A percentile compares a stretch with the other conserved stretches of the same genome.
phyloP scores from a whole-genome alignment of 306 rosid genomes.

The Lotus japonicus region DNA sequence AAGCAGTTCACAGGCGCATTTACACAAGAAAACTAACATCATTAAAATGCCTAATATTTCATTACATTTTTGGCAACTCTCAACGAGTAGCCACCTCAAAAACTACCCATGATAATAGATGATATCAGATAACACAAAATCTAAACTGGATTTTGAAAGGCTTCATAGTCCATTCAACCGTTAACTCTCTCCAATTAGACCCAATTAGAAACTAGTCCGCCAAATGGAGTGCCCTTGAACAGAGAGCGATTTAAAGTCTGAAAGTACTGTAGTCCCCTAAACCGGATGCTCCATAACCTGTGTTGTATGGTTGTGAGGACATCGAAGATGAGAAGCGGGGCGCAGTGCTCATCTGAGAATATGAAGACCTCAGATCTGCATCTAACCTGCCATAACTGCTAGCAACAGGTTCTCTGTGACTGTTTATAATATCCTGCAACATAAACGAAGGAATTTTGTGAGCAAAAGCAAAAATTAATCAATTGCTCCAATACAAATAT shows the following conservation, averaged over 20 bases:
- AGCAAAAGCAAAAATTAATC: constrained; percentile 15
- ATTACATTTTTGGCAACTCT: constrained; percentile 32
- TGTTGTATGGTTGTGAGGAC: constrained; percentile 52
- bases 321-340: constrained; percentile 55
- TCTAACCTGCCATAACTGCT: constrained; percentile 60
- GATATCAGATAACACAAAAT: constrained; percentile 1
- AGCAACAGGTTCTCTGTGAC: constrained; percentile 47
- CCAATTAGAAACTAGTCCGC: constrained; percentile 22
- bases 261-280: constrained; percentile 67
- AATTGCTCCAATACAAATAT: background rate
- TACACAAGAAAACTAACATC: background rate
- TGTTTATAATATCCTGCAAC: constrained; percentile 68
- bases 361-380: constrained; percentile 55
- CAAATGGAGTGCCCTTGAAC: constrained; percentile 24
- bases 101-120: constrained; percentile 18
- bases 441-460: background rate
- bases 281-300: constrained; percentile 65
- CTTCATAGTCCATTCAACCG: constrained; percentile 22
- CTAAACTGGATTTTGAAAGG: constrained; percentile 6
- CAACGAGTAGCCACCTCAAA: constrained; percentile 28
- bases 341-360: constrained; percentile 55
- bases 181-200: constrained; percentile 27
- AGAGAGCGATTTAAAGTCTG: constrained; percentile 48
- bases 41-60: constrained; percentile 27
- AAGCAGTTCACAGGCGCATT: constrained; percentile 14